A percentile compares a stretch with the other conserved stretches of the same genome.
These are phyloP conservation scores for Mycena belliarum DNA, from an alignment of 768 basidiomycete genomes.

Conservation along the genomic window DNA sequence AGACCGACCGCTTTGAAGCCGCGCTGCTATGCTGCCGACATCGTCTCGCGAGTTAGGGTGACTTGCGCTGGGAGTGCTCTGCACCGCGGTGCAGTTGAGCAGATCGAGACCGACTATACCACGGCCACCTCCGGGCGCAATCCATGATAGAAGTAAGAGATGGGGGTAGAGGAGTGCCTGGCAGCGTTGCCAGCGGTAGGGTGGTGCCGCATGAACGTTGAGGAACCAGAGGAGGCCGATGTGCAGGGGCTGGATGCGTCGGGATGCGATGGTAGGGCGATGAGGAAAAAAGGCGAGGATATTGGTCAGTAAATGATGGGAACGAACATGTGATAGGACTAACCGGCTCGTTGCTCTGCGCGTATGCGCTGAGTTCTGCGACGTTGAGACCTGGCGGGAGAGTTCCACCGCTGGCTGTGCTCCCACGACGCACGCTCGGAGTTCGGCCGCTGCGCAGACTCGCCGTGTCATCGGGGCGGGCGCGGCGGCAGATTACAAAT, in stretches of 20 bases:
- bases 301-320: slow-evolving; percentile 3
- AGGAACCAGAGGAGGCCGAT: slow-evolving; percentile 90
- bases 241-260: slow-evolving; percentile 66
- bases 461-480: slow-evolving; percentile 34
- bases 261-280: background rate
- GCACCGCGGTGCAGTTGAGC: slow-evolving; percentile 83
- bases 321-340: slow-evolving; percentile 25
- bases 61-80: slow-evolving; percentile 77
- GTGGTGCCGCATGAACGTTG: slow-evolving; percentile 83
- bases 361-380: slow-evolving; percentile 46
- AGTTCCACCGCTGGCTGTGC: slow-evolving; percentile 27
- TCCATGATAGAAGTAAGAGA: slow-evolving; percentile 85
- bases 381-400: slow-evolving; percentile 47
- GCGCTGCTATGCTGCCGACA: slow-evolving; percentile 83
- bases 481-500: slow-evolving; percentile 39
- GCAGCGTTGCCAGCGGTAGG: slow-evolving; percentile 80
- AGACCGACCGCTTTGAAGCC: slow-evolving; percentile 50
- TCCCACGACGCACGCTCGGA: no score
- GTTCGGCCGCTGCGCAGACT: slow-evolving; percentile 21
- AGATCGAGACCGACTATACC: slow-evolving; percentile 87
- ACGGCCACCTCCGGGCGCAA: slow-evolving; percentile 77
- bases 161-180: slow-evolving; percentile 83
- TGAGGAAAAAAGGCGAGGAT: slow-evolving; percentile 25
- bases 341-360: slow-evolving; percentile 51
- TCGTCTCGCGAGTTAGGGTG: slow-evolving; percentile 84